Evolutionary conservation across 768 basidiomycete species (phyloP).

Genomic region (Trametes cinnabarina): DNA sequence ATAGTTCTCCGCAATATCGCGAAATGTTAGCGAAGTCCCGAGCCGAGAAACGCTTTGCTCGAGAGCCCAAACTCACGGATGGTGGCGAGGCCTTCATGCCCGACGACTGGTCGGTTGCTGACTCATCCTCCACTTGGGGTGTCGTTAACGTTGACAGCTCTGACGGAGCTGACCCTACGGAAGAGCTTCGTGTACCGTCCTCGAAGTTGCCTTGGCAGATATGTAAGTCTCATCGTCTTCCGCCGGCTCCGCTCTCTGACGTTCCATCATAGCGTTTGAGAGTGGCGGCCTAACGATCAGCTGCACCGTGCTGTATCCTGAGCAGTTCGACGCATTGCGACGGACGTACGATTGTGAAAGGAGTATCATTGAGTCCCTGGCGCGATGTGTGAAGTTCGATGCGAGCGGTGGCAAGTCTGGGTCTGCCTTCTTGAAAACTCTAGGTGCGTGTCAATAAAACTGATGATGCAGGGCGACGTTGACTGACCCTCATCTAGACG

Average conservation of each 20-base stretch:
- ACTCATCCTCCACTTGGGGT: constrained; percentile 89
- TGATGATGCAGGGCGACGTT: neutral
- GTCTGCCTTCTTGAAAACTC: constrained; percentile 93
- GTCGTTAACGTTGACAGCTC: constrained; percentile 79
- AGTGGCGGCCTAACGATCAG: constrained; percentile 88
- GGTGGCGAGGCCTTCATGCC: constrained; percentile 90
- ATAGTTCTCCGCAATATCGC: constrained; percentile 72
- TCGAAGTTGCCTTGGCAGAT: constrained; percentile 82
- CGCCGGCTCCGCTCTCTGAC: neutral
- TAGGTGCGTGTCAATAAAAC: constrained; percentile 50
- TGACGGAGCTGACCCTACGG: constrained; percentile 67
- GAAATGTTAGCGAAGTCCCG: constrained; percentile 77
- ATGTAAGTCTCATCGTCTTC: constrained; percentile 44
- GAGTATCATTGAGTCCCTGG: constrained; percentile 90
- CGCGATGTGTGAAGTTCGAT: constrained; percentile 95
- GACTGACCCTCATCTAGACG: constrained; percentile 52
- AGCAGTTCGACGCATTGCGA: constrained; percentile 93
- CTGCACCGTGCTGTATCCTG: constrained; percentile 92
- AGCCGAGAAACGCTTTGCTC: constrained; percentile 68
- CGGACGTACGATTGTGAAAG: constrained; percentile 92
- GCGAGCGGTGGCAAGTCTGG: constrained; percentile 95
- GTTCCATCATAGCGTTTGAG: constrained; percentile 65
- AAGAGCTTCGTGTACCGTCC: constrained; percentile 72
- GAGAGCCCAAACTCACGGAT: constrained; percentile 54
- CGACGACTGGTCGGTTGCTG: constrained; percentile 77